Evolutionary conservation across 306 rosid genomes (phyloP), one percentile per base, ranked within the genome.

Genomic region (Casuarina equisetifolia): DNA sequence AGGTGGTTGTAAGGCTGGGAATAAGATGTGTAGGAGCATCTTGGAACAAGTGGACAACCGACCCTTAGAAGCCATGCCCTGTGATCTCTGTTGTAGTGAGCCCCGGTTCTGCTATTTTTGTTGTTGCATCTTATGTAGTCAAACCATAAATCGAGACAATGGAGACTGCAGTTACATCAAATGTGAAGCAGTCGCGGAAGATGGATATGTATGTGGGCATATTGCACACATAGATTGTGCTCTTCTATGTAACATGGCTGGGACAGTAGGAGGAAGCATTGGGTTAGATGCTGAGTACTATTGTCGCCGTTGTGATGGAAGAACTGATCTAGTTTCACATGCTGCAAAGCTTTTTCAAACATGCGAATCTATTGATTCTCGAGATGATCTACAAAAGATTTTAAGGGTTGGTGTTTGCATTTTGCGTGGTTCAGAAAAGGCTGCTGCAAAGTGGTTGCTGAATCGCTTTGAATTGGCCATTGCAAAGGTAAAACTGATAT

Each of bases 291-390:
- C 85, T 1, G 96, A 86, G 81, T 95, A 91, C 76, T 82, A 85
- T 82, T 95, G 99, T 73, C 86, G 94, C 20, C 91, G 99, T 55
- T 95, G 99, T 84, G 97, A 91, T 84, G 83, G 81, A 63, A 89
- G 86, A 81, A 88, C 96, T 43, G 90, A 92, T 85, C 84, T 95
- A 51, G 78, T 91, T 44, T 78, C 89, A 53, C 91, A 91, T 80
- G 94, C 84, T 3, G 72, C 77, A 48, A 86, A 79, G 68, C 79
- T 91, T 78, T 44, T 87, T 68, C 87, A 79, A 62, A 75, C 83
- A 19, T 91, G 92, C 69, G 85, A 84, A 78, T 63, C 89, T 69
- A 69, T 72, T 55, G 85, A 86, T 72, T 84, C 89, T 52, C 90
- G 73, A 13, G 87, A 86, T 69, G 92, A 84, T 32, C 79, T 82